Evolutionary conservation across 257 asterid genomes (phyloP).

Genomic region (Gynochthodes officinalis): DNA sequence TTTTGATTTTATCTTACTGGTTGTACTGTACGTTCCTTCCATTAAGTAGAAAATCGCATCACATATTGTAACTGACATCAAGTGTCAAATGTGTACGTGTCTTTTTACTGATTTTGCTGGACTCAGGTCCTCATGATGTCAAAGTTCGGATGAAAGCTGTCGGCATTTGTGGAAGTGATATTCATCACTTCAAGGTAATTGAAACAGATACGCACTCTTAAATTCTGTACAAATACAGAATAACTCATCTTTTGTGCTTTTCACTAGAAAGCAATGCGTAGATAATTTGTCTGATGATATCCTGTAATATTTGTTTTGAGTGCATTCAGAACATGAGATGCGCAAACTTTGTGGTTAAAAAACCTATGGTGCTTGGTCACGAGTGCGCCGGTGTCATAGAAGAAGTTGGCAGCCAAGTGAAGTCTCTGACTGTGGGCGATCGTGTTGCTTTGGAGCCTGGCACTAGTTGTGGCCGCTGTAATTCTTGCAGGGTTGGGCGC

Average conservation of each 20-base stretch:
- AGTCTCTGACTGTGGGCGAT: slow-evolving; percentile 62
- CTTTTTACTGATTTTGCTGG: background rate
- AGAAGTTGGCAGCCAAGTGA: slow-evolving; percentile 71
- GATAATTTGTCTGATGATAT: too few relatives aligned
- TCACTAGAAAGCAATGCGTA: too few relatives aligned
- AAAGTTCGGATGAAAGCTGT: slow-evolving; percentile 92
- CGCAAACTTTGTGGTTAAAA: slow-evolving; percentile 76
- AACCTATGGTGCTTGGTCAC: slow-evolving; percentile 96
- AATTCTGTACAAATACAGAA: too few relatives aligned
- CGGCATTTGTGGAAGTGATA: slow-evolving; percentile 98
- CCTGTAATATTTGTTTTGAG: too few relatives aligned
- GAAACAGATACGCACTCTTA: too few relatives aligned
- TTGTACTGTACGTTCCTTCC: too few relatives aligned
- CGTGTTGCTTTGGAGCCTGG: slow-evolving; percentile 94
- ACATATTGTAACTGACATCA: too few relatives aligned
- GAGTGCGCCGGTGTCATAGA: slow-evolving; percentile 91
- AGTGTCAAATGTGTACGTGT: background rate
- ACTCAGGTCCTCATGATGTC: slow-evolving; percentile 79
- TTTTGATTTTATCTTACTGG: too few relatives aligned
- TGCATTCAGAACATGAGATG: slow-evolving; percentile 56
- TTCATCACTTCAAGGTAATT: slow-evolving; percentile 81
- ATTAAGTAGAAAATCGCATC: too few relatives aligned
- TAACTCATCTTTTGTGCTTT: background rate
- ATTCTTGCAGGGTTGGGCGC: slow-evolving; percentile 74
- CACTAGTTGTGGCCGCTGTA: slow-evolving; percentile 69